phyloP scores from a whole-genome alignment of 1,284 basidiomycete genomes.

The Melampsora americana region DNA sequence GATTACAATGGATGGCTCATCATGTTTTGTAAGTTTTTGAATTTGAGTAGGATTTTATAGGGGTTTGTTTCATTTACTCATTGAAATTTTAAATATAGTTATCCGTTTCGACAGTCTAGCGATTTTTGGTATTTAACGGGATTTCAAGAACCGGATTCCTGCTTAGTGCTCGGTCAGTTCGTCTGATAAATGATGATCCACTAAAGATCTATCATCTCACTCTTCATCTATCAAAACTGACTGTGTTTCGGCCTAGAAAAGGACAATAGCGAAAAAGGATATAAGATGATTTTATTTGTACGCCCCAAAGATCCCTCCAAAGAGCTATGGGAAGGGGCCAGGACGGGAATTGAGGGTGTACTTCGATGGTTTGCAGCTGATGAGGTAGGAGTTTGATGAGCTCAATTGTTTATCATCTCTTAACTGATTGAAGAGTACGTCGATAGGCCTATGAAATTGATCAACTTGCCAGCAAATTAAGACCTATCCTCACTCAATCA shows the following conservation, averaged over 20 bases:
- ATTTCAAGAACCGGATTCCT: constrained; percentile 38
- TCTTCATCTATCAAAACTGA: background rate
- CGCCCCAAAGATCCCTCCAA: constrained; percentile 69
- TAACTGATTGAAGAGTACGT: background rate
- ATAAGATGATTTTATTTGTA: constrained; percentile 85
- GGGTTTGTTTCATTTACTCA: no score
- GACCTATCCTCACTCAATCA: constrained; percentile 19
- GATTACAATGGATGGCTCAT: constrained; percentile 36
- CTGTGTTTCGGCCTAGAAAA: constrained; percentile 59
- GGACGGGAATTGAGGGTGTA: constrained; percentile 53
- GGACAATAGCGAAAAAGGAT: constrained; percentile 67
- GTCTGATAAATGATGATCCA: no score
- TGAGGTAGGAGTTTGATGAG: constrained; percentile 44
- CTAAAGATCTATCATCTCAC: background rate
- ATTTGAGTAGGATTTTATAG: no score
- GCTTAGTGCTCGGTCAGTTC: constrained; percentile 27
- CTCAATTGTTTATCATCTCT: background rate
- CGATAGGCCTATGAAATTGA: constrained; percentile 22
- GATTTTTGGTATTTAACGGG: constrained; percentile 40
- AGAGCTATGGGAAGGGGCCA: constrained; percentile 89
- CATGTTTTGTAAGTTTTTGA: constrained; percentile 32
- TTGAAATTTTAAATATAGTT: constrained; percentile 5
- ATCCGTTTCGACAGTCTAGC: constrained; percentile 29
- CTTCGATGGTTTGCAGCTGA: constrained; percentile 53
- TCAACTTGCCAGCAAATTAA: constrained; percentile 20